Evolutionary conservation across 768 basidiomycete genomes (phyloP).

Genomic region (Leccinum rimulosum): DNA sequence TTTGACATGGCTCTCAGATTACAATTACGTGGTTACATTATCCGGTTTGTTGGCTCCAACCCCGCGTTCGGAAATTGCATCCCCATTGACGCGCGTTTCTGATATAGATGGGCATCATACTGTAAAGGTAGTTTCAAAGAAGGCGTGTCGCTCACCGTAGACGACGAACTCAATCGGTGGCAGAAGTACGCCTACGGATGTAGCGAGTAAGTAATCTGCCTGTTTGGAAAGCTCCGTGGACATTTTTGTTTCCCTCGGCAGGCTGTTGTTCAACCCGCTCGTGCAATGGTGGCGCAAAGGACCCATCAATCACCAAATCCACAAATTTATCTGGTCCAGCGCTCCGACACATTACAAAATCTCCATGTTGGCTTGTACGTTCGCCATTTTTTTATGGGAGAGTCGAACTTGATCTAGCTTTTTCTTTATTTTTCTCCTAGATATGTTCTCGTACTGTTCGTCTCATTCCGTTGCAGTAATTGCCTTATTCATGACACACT

Average conservation of each 20-base stretch:
- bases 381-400: slow-evolving; percentile 2
- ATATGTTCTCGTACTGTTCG: slow-evolving; percentile 55
- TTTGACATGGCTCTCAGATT: slow-evolving; percentile 63
- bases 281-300: slow-evolving; percentile 74
- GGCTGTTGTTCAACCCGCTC: slow-evolving; percentile 84
- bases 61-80: slow-evolving; percentile 1
- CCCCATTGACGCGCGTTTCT: neutral
- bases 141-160: slow-evolving; percentile 84
- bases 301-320: slow-evolving; percentile 80
- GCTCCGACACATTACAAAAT: slow-evolving; percentile 85
- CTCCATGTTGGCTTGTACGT: slow-evolving; percentile 52
- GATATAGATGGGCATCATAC: slow-evolving; percentile 71
- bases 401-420: slow-evolving; percentile 1
- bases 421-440: slow-evolving; percentile 14
- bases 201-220: slow-evolving; percentile 44
- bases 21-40: slow-evolving; percentile 67
- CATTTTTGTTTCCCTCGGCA: slow-evolving; percentile 29
- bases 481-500: neutral
- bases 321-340: slow-evolving; percentile 69
- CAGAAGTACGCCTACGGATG: slow-evolving; percentile 82
- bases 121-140: slow-evolving; percentile 86
- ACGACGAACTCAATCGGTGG: slow-evolving; percentile 92
- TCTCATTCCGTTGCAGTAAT: slow-evolving; percentile 2
- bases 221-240: neutral
- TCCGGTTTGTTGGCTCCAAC: slow-evolving; percentile 39